Conservation (phyloP, 371 early-diverging fungal genomes). For the Mortierella sp. region DNA sequence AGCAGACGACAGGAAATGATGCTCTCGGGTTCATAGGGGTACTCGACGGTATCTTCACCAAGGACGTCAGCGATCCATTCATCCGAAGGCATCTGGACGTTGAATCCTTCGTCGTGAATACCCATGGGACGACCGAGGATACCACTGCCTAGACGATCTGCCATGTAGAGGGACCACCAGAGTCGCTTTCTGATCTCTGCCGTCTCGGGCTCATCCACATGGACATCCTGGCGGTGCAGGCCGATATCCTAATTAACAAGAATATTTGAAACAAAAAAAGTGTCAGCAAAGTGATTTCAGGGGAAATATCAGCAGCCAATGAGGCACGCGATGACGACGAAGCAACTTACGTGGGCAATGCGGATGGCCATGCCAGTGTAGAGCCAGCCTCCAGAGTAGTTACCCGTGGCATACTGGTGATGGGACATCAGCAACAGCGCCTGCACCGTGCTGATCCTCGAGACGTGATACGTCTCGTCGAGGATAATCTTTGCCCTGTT, state of each 20-base stretch:
- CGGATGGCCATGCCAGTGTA: constrained; percentile 57
- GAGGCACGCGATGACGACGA: neutral
- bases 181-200: constrained; percentile 50
- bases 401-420: constrained; percentile 55
- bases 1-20: constrained; percentile 51
- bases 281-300: neutral
- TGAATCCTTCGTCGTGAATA: constrained; percentile 54
- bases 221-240: constrained; percentile 54
- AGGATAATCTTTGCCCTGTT: constrained; percentile 55
- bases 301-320: no score
- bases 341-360: constrained; percentile 45
- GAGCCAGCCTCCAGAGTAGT: constrained; percentile 58
- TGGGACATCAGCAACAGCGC: constrained; percentile 54
- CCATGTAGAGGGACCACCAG: constrained; percentile 57
- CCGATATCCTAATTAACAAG: constrained; percentile 42
- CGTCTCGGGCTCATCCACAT: constrained; percentile 41
- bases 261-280: neutral
- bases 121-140: constrained; percentile 46
- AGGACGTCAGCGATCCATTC: constrained; percentile 46
- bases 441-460: constrained; percentile 48
- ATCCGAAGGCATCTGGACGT: constrained; percentile 53
- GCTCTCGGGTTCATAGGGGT: constrained; percentile 53
- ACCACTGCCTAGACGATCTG: constrained; percentile 54
- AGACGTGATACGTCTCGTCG: constrained; percentile 57
- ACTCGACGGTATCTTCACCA: constrained; percentile 49